Conservation (phyloP, 371 early-diverging fungal genomes). For the Rhizopus arrhizus region DNA sequence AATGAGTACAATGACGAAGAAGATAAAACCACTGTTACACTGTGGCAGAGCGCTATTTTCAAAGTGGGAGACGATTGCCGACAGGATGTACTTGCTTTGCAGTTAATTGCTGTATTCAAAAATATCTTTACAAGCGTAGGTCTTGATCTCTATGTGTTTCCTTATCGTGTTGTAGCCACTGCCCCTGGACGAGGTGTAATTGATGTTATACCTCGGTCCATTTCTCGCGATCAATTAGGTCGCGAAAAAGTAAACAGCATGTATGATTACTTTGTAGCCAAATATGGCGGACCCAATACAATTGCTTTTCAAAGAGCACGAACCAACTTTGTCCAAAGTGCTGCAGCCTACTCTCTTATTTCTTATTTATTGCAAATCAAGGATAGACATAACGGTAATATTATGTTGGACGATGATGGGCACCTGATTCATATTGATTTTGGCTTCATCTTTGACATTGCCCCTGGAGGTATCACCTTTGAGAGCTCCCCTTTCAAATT, state of each 20-base stretch:
- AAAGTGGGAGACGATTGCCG: constrained; percentile 99
- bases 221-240: constrained; percentile 97
- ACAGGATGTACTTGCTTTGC: constrained; percentile 98
- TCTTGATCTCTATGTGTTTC: constrained; percentile 94
- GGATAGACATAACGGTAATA: constrained; percentile 99
- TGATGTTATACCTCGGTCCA: constrained; percentile 97
- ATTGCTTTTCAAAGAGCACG: constrained; percentile 91
- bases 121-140: constrained; percentile 91
- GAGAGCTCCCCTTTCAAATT: constrained; percentile 98
- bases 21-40: constrained; percentile 15
- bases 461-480: constrained; percentile 98
- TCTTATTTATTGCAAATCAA: constrained; percentile 96
- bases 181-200: constrained; percentile 98
- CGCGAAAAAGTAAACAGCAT: constrained; percentile 97
- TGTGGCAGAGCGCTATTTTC: constrained; percentile 92
- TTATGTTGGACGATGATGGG: constrained; percentile 97
- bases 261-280: constrained; percentile 93
- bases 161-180: constrained; percentile 98
- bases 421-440: constrained; percentile 99
- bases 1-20: constrained; percentile 25
- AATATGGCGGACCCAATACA: constrained; percentile 93
- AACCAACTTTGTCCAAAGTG: constrained; percentile 92
- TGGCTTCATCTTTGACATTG: constrained; percentile 98
- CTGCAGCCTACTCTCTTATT: constrained; percentile 98
- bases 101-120: constrained; percentile 98